Conservation (phyloP, 2,329 filamentous ascomycete species). For the Alternaria sp. region DNA sequence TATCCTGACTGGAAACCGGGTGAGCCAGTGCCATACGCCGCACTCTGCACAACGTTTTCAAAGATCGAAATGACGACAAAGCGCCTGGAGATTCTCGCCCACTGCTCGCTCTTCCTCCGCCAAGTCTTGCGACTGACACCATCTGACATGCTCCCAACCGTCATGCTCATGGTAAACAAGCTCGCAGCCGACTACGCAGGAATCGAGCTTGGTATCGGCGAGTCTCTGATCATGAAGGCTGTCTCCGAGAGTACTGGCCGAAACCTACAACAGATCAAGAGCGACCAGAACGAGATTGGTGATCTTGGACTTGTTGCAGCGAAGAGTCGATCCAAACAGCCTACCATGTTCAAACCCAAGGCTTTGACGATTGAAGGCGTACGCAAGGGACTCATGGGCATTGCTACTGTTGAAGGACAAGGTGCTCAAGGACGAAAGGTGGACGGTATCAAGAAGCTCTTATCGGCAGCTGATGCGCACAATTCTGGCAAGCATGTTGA, state of each 20-base stretch:
- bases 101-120: conserved; percentile 88
- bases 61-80: conserved; percentile 95
- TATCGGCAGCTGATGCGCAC: conserved; percentile 85
- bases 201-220: conserved; percentile 96
- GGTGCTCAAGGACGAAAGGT: conserved; percentile 92
- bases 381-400: conserved; percentile 83
- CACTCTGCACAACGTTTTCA: conserved; percentile 92
- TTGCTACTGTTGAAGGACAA: conserved; percentile 85
- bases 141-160: conserved; percentile 82
- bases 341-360: conserved; percentile 98
- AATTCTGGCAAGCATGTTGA: conserved; percentile 72
- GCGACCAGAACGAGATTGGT: conserved; percentile 94
- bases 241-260: conserved; percentile 94
- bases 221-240: conserved; percentile 98
- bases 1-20: conserved; percentile 95
- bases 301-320: conserved; percentile 93
- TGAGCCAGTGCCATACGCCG: conserved; percentile 89
- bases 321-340: conserved; percentile 92
- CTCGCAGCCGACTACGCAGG: conserved; percentile 95
- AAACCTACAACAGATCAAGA: conserved; percentile 86
- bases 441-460: conserved; percentile 90
- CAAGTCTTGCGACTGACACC: conserved; percentile 95
- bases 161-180: conserved; percentile 97
- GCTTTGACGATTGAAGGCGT: conserved; percentile 85
- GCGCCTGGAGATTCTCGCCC: conserved; percentile 82